Percentiles rank a stretch among this genome's conserved stretches.
Conservation (phyloP, 106 monocot genomes). For the Acorus gramineus region DNA sequence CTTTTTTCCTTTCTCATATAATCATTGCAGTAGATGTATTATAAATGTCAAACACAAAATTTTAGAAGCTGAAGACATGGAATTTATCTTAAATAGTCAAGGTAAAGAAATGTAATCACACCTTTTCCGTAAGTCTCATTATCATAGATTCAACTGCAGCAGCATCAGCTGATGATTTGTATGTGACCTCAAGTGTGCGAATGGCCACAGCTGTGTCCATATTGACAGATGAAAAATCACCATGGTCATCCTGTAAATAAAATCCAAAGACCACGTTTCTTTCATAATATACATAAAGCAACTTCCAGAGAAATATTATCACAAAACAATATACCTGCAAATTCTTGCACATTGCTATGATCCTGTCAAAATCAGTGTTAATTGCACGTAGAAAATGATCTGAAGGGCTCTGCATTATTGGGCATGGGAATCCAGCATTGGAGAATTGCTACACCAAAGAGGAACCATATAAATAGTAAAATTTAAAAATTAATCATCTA, state of each 20-base stretch:
- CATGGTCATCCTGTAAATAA: constrained; percentile 75
- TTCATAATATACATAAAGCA: too few relatives aligned
- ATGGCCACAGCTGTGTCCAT: constrained; percentile 99
- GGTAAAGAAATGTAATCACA: constrained; percentile 1
- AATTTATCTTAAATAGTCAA: neutral
- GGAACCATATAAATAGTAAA: neutral
- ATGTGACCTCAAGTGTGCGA: constrained; percentile 92
- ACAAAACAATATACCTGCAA: constrained; percentile 54
- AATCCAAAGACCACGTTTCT: too few relatives aligned
- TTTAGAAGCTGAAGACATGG: too few relatives aligned
- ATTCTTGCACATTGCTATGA: constrained; percentile 96
- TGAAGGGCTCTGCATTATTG: constrained; percentile 98
- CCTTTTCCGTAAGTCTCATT: constrained; percentile 74
- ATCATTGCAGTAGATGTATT: too few relatives aligned
- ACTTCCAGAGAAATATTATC: neutral
- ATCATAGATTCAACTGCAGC: constrained; percentile 73
- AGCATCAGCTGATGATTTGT: constrained; percentile 74
- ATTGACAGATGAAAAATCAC: constrained; percentile 93
- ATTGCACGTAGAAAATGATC: constrained; percentile 98
- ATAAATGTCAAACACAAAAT: too few relatives aligned
- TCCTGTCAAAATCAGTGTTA: constrained; percentile 95
- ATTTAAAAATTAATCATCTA: neutral
- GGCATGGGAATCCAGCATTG: constrained; percentile 97
- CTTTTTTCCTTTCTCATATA: too few relatives aligned
- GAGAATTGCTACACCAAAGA: constrained; percentile 77